phyloP scores from a whole-genome alignment of 2,329 filamentous ascomycete species.

The Pyrenophora teres region DNA sequence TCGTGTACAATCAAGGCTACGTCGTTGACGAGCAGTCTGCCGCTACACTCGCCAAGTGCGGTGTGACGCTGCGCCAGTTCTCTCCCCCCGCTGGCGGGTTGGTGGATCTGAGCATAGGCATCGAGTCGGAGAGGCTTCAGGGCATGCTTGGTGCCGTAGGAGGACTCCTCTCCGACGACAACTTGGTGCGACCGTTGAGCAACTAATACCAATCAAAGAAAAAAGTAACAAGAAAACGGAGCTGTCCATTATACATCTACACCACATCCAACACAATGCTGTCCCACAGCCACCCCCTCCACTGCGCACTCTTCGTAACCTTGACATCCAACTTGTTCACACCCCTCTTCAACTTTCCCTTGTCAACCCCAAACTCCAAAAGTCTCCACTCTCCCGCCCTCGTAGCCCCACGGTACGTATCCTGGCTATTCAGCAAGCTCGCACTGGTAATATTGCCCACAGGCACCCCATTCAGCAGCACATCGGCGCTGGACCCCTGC shows the following conservation, averaged over 20 bases:
- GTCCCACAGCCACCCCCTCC: slow-evolving; percentile 53
- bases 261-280: slow-evolving; percentile 47
- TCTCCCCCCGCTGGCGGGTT: slow-evolving; percentile 58
- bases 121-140: no score
- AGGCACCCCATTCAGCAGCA: slow-evolving; percentile 50
- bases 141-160: no score
- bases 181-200: no score
- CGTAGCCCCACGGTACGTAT: slow-evolving; percentile 55
- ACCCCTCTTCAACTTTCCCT: slow-evolving; percentile 38
- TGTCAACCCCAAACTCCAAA: slow-evolving; percentile 48
- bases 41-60: slow-evolving; percentile 79
- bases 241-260: neutral
- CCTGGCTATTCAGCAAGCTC: slow-evolving; percentile 51
- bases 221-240: neutral
- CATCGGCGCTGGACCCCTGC: slow-evolving; percentile 47
- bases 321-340: slow-evolving; percentile 47
- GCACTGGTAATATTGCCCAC: slow-evolving; percentile 50
- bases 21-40: slow-evolving; percentile 88
- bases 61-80: slow-evolving; percentile 85
- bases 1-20: slow-evolving; percentile 92
- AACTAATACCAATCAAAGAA: no score
- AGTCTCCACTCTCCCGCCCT: slow-evolving; percentile 55
- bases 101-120: slow-evolving; percentile 34
- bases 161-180: neutral
- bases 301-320: slow-evolving; percentile 43